phyloP scores from a whole-genome alignment of 1,284 basidiomycete genomes.

The Ceratobasidium sp. region DNA sequence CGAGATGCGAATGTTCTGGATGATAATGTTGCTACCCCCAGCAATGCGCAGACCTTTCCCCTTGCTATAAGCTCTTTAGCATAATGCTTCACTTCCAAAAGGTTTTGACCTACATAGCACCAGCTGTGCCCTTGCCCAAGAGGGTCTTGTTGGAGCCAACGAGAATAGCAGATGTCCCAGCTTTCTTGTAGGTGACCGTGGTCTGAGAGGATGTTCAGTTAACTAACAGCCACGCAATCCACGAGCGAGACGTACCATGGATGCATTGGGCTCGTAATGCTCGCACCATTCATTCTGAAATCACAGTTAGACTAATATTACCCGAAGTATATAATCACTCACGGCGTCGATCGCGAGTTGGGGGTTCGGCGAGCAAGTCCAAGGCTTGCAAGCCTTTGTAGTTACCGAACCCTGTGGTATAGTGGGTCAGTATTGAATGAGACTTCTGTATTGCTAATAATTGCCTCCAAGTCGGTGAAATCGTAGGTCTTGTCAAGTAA shows the following conservation, averaged over 20 bases:
- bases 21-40: constrained; percentile 26
- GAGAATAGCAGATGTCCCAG: constrained; percentile 35
- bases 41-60: constrained; percentile 28
- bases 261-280: not conserved
- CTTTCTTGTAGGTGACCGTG: constrained; percentile 38
- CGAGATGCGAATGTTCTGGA: constrained; percentile 44
- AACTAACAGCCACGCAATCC: not conserved
- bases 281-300: constrained; percentile 11
- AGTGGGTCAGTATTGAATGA: not conserved
- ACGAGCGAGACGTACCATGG: not conserved
- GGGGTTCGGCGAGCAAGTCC: constrained; percentile 47
- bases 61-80: constrained; percentile 30
- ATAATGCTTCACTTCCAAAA: constrained; percentile 18
- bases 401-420: constrained; percentile 36
- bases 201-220: not conserved
- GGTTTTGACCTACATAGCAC: constrained; percentile 36
- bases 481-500: constrained; percentile 48
- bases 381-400: constrained; percentile 45
- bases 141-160: constrained; percentile 46
- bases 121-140: constrained; percentile 45
- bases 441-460: not conserved
- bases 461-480: constrained; percentile 43
- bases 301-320: not conserved
- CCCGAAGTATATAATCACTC: not conserved
- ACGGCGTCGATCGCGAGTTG: constrained; percentile 47